Base-by-base conservation (phyloP, 768 basidiomycete genomes). In the Grammothele lineata region DNA sequence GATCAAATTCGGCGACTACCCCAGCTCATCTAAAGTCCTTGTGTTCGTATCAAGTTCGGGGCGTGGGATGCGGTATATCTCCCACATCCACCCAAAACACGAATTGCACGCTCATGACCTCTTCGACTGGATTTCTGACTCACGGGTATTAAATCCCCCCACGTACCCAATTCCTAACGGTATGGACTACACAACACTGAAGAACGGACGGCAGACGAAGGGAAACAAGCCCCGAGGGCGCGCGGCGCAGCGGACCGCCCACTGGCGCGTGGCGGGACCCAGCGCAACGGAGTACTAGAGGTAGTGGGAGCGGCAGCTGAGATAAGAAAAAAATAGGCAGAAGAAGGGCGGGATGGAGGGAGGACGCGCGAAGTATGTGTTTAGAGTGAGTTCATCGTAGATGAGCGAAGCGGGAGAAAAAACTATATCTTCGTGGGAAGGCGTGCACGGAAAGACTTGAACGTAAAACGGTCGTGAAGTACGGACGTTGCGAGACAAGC, bases 131-230 rank as follows among this genome's bases (percentile, higher is more conserved):
- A 43, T 34, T 54, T 58, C 48, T 55, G 59, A 55, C 57, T 58
- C 58, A 57, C 57, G 62, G 63, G 65, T 64, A 66, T 68, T 58
- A 64, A 60, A 65, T 60, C n/a, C 62, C 57, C 60, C 62, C 62
- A 57, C 48, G 57, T 59, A 61, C 63, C 66, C 59, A 61, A 62
- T 58, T 61, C 61, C 58, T 56, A 59, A 51, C 53, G 40, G 58
- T 65, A 68, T 56, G 55, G 58, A 68, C 60, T 64, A 68, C 63
- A 66, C 52, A 57, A 64, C 56, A 59, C 54, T 53, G 43, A 53
- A 53, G 43, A 53, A 55, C 54, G 51, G 43, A 53, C 45, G 45
- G 39, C 55, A 50, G 51, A 51, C 55, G 46, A 57, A 50, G 51
- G 55, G 36, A 55, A 40, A 48, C 22, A 32, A 14, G 38, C 42